Conservation (phyloP, 495 filamentous ascomycete species). For the Penicillium riverlandense region DNA sequence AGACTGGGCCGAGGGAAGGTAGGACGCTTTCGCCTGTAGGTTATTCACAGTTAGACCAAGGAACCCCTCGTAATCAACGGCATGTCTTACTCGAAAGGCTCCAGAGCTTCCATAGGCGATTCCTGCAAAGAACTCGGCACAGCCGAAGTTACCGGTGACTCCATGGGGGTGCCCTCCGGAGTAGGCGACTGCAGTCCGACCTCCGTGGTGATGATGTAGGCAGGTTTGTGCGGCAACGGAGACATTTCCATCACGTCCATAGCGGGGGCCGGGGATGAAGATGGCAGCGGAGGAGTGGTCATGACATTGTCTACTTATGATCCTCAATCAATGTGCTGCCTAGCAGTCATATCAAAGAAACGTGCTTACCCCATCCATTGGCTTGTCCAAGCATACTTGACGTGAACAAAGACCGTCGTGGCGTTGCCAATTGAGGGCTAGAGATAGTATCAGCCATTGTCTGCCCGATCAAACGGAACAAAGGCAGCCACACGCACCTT, state of each 20-base stretch:
- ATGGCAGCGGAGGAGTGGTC: conserved; percentile 76
- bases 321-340: conserved; percentile 5
- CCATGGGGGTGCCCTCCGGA: conserved; percentile 43
- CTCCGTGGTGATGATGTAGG: conserved; percentile 49
- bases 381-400: conserved; percentile 61
- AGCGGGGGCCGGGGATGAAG: conserved; percentile 71
- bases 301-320: conserved; percentile 48
- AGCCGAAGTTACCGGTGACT: conserved; percentile 36
- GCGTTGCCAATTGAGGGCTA: conserved; percentile 88
- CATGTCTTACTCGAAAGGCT: conserved; percentile 9
- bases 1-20: conserved; percentile 35
- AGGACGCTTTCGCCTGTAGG: conserved; percentile 30
- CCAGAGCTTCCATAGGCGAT: conserved; percentile 45
- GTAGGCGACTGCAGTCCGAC: conserved; percentile 63
- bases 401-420: conserved; percentile 88
- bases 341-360: neutral
- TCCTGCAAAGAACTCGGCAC: conserved; percentile 40
- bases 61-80: no score
- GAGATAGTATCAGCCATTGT: conserved; percentile 21
- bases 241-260: conserved; percentile 90
- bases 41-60: neutral
- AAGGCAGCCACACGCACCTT: conserved; percentile 49
- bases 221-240: conserved; percentile 82
- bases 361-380: conserved; percentile 62
- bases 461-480: no score